These are phyloP conservation scores for Albatrellus ellisii DNA, from an alignment of 768 basidiomycete genomes.

Conservation along the genomic window DNA sequence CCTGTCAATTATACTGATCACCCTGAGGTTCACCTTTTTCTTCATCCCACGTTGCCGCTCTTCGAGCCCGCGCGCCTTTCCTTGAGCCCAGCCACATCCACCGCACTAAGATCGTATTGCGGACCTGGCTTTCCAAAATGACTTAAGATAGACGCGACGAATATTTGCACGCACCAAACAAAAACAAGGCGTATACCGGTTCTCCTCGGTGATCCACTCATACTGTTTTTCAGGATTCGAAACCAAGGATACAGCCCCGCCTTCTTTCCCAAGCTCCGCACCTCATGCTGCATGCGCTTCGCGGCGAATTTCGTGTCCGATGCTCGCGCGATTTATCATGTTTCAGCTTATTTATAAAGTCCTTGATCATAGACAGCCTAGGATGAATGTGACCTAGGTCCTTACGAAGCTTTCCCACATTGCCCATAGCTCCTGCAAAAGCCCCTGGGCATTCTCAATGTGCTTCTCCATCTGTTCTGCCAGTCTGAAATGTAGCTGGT, in stretches of 20 bases:
- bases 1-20: no score
- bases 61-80: constrained; percentile 64
- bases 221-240: constrained; percentile 83
- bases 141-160: constrained; percentile 1
- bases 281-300: constrained; percentile 54
- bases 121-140: constrained; percentile 70
- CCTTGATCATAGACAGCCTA: constrained; percentile 59
- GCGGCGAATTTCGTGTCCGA: constrained; percentile 50
- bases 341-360: constrained; percentile 77
- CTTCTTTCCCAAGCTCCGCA: no score
- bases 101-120: no score
- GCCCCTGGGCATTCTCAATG: constrained; percentile 35
- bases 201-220: constrained; percentile 85
- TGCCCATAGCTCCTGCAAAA: constrained; percentile 29
- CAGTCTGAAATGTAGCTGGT: background rate
- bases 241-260: no score
- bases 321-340: constrained; percentile 81
- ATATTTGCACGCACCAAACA: background rate
- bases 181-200: no score
- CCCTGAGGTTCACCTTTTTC: no score
- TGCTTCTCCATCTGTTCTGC: no score
- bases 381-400: constrained; percentile 2
- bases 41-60: constrained; percentile 75
- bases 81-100: no score
- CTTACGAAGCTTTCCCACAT: no score